Conservation (phyloP, 2,329 filamentous ascomycete species). For the Elsinoe perseae region DNA sequence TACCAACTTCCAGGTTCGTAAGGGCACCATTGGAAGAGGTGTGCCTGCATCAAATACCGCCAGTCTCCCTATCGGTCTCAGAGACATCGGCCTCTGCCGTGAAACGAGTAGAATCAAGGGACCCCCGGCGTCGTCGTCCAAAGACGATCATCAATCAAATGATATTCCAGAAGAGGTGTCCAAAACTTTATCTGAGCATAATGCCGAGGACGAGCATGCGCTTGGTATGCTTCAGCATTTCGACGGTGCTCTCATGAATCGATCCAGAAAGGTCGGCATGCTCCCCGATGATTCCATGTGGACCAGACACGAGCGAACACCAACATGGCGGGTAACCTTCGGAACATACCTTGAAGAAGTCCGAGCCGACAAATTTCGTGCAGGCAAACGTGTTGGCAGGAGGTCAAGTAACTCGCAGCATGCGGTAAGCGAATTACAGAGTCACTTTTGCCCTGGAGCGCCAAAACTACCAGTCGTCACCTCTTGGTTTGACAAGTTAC, state of each 20-base stretch:
- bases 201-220: background rate
- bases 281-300: background rate
- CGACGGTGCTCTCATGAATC: background rate
- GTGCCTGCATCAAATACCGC: background rate
- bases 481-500: slow-evolving; percentile 2
- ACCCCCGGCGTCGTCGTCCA: no score
- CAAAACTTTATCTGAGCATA: background rate
- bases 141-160: background rate
- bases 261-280: background rate
- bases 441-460: background rate
- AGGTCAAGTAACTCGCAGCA: no score
- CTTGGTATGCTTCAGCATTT: background rate
- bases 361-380: background rate
- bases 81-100: background rate
- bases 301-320: background rate
- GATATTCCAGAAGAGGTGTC: background rate
- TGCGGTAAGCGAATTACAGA: background rate
- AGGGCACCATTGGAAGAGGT: background rate
- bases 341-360: background rate
- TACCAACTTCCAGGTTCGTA: background rate
- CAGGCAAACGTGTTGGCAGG: background rate
- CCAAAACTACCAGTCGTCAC: background rate
- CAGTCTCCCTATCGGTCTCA: background rate
- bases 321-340: background rate
- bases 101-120: background rate